Conservation (phyloP, 495 filamentous ascomycete species). For the Aspergillus affinis region DNA sequence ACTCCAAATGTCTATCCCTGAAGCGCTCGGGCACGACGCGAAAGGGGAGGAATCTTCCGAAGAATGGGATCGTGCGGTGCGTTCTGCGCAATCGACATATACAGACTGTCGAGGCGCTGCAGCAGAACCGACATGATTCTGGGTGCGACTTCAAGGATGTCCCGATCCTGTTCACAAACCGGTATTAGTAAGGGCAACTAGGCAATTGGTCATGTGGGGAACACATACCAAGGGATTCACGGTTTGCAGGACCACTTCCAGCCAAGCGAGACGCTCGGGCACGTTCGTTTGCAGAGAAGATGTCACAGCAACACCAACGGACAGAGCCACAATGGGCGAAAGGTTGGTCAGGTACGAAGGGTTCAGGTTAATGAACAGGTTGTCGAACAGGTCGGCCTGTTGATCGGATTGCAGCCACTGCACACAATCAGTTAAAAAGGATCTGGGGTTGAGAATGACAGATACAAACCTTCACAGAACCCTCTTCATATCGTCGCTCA, state of each 20-base stretch:
- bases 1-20: slow-evolving; percentile 15
- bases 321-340: slow-evolving; percentile 75
- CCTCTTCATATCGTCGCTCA: slow-evolving; percentile 68
- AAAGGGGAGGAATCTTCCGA: slow-evolving; percentile 58
- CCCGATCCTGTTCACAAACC: slow-evolving; percentile 57
- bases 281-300: slow-evolving; percentile 64
- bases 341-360: slow-evolving; percentile 67
- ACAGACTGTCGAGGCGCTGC: slow-evolving; percentile 67
- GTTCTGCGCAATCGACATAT: slow-evolving; percentile 63
- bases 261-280: slow-evolving; percentile 69
- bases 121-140: slow-evolving; percentile 70
- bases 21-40: slow-evolving; percentile 56
- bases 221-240: slow-evolving; percentile 51
- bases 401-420: slow-evolving; percentile 85
- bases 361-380: slow-evolving; percentile 71
- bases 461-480: slow-evolving; percentile 57
- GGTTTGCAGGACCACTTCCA: slow-evolving; percentile 66
- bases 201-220: neutral
- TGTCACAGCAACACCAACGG: slow-evolving; percentile 79
- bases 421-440: slow-evolving; percentile 14
- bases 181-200: neutral
- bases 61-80: slow-evolving; percentile 62
- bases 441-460: slow-evolving; percentile 13
- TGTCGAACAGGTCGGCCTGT: slow-evolving; percentile 75
- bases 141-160: slow-evolving; percentile 64